phyloP scores from a whole-genome alignment of 139 green algal genomes.

The Picocystis salinarum region DNA sequence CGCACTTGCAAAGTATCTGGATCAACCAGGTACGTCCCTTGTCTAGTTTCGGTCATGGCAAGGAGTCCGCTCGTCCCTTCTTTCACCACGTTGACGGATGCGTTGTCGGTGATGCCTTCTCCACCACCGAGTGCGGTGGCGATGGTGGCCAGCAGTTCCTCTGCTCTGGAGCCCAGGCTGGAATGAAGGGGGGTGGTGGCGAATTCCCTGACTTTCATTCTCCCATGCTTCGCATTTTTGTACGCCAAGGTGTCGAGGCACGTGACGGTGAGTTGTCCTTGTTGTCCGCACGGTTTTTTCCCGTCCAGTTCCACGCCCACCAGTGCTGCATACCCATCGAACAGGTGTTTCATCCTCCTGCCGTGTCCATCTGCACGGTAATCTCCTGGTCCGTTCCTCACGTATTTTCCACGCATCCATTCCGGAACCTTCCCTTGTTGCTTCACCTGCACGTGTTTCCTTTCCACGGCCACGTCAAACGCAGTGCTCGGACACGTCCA shows the following conservation, averaged over 20 bases:
- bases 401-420: too few species aligned
- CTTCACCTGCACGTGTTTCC: too few species aligned
- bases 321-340: conserved; percentile 52
- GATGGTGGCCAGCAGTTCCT: too few species aligned
- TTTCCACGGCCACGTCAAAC: too few species aligned
- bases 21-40: conserved; percentile 30
- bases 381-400: too few species aligned
- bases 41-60: conserved; percentile 33
- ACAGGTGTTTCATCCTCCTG: conserved; percentile 47
- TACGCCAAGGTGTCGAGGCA: conserved; percentile 22
- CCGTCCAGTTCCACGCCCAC: conserved; percentile 23
- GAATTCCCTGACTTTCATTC: conserved; percentile 40
- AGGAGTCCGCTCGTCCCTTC: conserved; percentile 13
- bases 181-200: conserved; percentile 13
- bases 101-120: conserved; percentile 49
- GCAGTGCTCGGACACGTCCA: too few species aligned
- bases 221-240: conserved; percentile 17
- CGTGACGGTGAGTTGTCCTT: too few species aligned
- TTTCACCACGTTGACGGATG: conserved; percentile 34
- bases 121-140: background rate
- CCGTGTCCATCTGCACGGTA: too few species aligned
- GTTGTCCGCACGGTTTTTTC: conserved; percentile 9
- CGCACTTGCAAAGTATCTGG: conserved; percentile 12
- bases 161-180: too few species aligned
- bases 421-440: too few species aligned